Evolutionary conservation across 2,329 filamentous ascomycete species (phyloP).

Genomic region (Aspergillus fischeri): DNA sequence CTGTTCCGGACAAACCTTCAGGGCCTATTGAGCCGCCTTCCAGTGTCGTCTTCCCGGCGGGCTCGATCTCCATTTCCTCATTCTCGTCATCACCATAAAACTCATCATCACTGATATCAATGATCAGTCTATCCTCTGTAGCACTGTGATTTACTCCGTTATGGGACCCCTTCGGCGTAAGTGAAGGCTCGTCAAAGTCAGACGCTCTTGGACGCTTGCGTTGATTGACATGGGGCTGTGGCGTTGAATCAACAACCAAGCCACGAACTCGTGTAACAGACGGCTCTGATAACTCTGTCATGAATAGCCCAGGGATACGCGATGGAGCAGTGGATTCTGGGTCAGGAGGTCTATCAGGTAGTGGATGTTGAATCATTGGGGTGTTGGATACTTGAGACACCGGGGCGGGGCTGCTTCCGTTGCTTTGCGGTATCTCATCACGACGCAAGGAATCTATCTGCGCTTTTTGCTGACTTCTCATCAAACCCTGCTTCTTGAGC

Average conservation of each 20-base stretch:
- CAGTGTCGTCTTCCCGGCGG: conserved; percentile 22
- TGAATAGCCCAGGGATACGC: conserved; percentile 52
- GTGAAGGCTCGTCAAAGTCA: conserved; percentile 61
- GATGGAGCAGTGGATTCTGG: conserved; percentile 27
- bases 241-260: conserved; percentile 15
- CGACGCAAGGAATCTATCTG: conserved; percentile 9
- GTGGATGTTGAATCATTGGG: conserved; percentile 30
- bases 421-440: conserved; percentile 6
- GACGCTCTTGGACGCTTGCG: conserved; percentile 64
- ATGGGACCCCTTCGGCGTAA: conserved; percentile 56
- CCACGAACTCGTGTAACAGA: conserved; percentile 8
- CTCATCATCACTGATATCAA: conserved; percentile 78
- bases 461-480: conserved; percentile 34
- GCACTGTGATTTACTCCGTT: conserved; percentile 40
- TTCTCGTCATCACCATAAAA: conserved; percentile 34
- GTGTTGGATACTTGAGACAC: conserved; percentile 5
- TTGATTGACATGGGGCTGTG: conserved; percentile 21
- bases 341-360: conserved; percentile 35
- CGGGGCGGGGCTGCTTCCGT: background rate
- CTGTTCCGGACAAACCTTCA: conserved; percentile 36
- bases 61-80: conserved; percentile 27
- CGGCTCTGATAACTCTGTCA: conserved; percentile 31
- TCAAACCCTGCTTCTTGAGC: conserved; percentile 53
- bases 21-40: conserved; percentile 3
- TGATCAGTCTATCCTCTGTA: conserved; percentile 64